phyloP scores from a whole-genome alignment of 2,329 filamentous ascomycete genomes.

The Fusarium chlamydosporum region DNA sequence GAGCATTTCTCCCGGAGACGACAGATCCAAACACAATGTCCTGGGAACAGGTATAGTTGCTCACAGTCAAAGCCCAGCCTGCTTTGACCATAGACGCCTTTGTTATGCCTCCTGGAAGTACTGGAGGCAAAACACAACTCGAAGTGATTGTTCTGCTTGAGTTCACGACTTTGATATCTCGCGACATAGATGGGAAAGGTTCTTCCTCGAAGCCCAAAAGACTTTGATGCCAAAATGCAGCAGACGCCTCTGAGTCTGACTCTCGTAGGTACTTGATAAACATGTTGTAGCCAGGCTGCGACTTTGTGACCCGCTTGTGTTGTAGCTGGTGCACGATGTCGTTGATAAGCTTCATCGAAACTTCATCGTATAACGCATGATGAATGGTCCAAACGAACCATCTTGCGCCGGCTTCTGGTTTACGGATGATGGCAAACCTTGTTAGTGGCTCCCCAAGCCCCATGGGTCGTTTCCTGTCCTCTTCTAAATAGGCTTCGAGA shows the following conservation, averaged over 20 bases:
- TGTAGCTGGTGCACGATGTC: constrained; percentile 7
- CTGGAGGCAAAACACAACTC: background rate
- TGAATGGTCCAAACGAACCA: constrained; percentile 3
- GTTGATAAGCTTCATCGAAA: background rate
- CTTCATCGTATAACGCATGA: constrained; percentile 6
- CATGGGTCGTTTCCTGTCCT: background rate
- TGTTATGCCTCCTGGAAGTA: constrained; percentile 21
- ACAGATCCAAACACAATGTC: constrained; percentile 1
- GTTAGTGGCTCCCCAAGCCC: background rate
- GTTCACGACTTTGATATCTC: background rate
- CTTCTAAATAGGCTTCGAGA: constrained; percentile 48
- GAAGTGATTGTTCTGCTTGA: background rate
- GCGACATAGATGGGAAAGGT: background rate
- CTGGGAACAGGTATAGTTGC: background rate
- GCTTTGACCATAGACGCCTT: constrained; percentile 1
- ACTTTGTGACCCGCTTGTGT: background rate
- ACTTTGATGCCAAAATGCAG: background rate
- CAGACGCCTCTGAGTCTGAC: background rate
- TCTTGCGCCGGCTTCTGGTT: background rate
- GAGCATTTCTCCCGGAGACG: background rate
- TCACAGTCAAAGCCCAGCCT: background rate
- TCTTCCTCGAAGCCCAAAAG: background rate
- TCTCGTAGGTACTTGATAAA: background rate
- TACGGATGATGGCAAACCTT: background rate
- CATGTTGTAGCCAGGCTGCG: background rate